These are phyloP conservation scores for Aspergillus latus DNA, from an alignment of 2,329 filamentous ascomycete genomes.

Conservation along the genomic window DNA sequence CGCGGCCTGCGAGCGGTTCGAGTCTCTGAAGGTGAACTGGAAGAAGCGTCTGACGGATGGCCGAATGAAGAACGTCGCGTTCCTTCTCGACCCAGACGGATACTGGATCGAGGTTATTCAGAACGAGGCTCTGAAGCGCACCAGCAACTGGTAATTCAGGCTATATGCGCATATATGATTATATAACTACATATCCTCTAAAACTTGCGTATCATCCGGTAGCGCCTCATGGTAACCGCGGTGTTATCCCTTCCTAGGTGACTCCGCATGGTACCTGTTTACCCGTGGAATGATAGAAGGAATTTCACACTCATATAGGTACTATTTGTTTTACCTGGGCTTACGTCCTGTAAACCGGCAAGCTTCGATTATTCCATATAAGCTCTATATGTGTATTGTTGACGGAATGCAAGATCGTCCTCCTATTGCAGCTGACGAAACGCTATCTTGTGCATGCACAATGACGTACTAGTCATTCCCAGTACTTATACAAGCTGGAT, in stretches of 20 bases:
- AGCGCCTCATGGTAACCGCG: too few relatives aligned
- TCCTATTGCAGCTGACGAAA: not conserved
- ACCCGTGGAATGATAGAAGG: too few relatives aligned
- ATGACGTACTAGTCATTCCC: not conserved
- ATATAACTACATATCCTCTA: not conserved
- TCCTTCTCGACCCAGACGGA: conserved; percentile 81
- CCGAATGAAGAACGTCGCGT: conserved; percentile 88
- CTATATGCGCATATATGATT: not conserved
- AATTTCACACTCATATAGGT: too few relatives aligned
- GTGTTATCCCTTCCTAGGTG: too few relatives aligned
- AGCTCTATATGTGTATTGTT: not conserved
- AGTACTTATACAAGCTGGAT: not conserved
- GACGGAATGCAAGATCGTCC: not conserved
- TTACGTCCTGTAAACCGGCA: too few relatives aligned
- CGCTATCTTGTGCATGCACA: not conserved
- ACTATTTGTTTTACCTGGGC: too few relatives aligned
- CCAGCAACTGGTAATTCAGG: conserved; percentile 37
- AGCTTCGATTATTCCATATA: not conserved
- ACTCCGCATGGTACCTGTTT: too few relatives aligned
- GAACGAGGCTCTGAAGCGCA: conserved; percentile 56
- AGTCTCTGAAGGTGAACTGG: conserved; percentile 78
- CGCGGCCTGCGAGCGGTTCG: conserved; percentile 81
- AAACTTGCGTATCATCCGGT: too few relatives aligned
- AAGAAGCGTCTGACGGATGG: conserved; percentile 95
- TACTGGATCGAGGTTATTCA: conserved; percentile 79